A percentile compares a stretch with the other conserved stretches of the same genome.
Evolutionary conservation across 495 filamentous ascomycete genomes (phyloP).

Genomic region (Podospora bellae-mahoneyi): DNA sequence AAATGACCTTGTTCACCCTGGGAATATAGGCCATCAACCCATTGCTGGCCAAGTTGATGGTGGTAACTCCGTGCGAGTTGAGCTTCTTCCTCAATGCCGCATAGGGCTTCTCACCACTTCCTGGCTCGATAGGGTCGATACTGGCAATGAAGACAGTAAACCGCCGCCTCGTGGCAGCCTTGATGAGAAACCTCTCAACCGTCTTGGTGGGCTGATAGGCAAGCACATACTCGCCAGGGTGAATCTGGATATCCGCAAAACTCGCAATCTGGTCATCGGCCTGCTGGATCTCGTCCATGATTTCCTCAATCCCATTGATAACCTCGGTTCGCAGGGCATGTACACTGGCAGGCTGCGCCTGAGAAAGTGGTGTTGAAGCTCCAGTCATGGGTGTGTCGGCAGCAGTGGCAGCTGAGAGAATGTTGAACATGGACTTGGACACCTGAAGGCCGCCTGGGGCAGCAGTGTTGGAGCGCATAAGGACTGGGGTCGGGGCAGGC

Average conservation of each 20-base stretch:
- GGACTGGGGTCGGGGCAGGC: constrained; percentile 32
- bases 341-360: constrained; percentile 36
- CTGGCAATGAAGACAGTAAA: constrained; percentile 84
- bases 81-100: constrained; percentile 69
- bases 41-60: constrained; percentile 77
- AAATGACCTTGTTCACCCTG: constrained; percentile 87
- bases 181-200: constrained; percentile 80
- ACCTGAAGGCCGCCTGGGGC: constrained; percentile 53
- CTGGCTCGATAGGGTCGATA: constrained; percentile 25
- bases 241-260: constrained; percentile 83
- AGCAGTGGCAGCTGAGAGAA: constrained; percentile 49
- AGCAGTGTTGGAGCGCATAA: constrained; percentile 40
- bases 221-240: constrained; percentile 83
- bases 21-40: constrained; percentile 90
- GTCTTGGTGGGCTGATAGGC: constrained; percentile 76
- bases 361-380: constrained; percentile 43
- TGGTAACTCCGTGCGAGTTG: constrained; percentile 69
- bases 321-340: constrained; percentile 80
- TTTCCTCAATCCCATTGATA: constrained; percentile 81
- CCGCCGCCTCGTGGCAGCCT: constrained; percentile 76
- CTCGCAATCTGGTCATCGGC: constrained; percentile 85
- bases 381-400: constrained; percentile 37
- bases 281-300: constrained; percentile 85
- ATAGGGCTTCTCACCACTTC: constrained; percentile 46
- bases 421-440: constrained; percentile 75